A percentile compares a stretch with the other conserved stretches of the same genome.
Evolutionary conservation across 2,329 filamentous ascomycete genomes (phyloP).

Genomic region (Gliomastix tumulicola): DNA sequence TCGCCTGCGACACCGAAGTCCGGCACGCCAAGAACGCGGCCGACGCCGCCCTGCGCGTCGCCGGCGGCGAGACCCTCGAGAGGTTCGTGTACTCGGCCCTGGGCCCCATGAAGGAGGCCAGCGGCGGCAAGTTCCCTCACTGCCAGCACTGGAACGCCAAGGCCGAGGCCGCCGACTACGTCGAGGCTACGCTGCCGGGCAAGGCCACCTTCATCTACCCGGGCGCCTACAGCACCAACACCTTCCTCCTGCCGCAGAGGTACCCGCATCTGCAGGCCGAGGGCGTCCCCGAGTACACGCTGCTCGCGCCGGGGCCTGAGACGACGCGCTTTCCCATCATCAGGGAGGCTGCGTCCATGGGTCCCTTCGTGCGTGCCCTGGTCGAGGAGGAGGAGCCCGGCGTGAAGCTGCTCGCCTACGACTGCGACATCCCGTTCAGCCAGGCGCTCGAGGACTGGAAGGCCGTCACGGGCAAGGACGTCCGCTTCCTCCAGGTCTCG

Average conservation of each 20-base stretch:
- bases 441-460: slow-evolving; percentile 26
- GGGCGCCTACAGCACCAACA: slow-evolving; percentile 12
- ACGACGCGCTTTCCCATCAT: slow-evolving; percentile 28
- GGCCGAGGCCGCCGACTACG: slow-evolving; percentile 37
- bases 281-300: slow-evolving; percentile 14
- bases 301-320: slow-evolving; percentile 18
- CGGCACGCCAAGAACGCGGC: slow-evolving; percentile 46
- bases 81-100: slow-evolving; percentile 42
- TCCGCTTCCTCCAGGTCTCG: slow-evolving; percentile 16
- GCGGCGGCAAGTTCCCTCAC: slow-evolving; percentile 30
- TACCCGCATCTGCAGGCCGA: slow-evolving; percentile 14
- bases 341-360: slow-evolving; percentile 26
- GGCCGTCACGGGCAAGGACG: slow-evolving; percentile 25
- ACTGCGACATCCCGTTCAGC: slow-evolving; percentile 23
- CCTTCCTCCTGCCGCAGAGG: slow-evolving; percentile 8
- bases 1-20: slow-evolving; percentile 36
- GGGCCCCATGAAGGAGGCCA: slow-evolving; percentile 34
- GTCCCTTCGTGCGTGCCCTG: slow-evolving; percentile 34
- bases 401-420: slow-evolving; percentile 36
- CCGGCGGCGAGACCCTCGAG: slow-evolving; percentile 26
- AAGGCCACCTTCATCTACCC: slow-evolving; percentile 25
- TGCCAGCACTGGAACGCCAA: slow-evolving; percentile 44
- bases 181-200: slow-evolving; percentile 28
- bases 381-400: slow-evolving; percentile 28
- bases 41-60: slow-evolving; percentile 31